Conservation (phyloP, 805 yeast genomes). For the Candida tallmaniae region DNA sequence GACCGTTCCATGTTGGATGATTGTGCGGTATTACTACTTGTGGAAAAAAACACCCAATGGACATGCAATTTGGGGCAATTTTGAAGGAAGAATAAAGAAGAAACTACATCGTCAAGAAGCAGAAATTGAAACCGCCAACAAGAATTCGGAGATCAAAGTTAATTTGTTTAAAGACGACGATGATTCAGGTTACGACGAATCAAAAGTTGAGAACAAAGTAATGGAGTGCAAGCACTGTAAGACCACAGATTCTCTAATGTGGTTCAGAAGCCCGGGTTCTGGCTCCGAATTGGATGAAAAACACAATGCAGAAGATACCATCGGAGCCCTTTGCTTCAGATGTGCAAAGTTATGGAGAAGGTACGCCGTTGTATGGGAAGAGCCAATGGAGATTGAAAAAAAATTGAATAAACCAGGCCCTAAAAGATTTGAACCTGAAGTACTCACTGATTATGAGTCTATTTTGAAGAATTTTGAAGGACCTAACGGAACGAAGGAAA, state of each 20-base stretch:
- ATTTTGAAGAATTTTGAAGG: conserved; percentile 48
- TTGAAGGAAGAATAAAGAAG: conserved; percentile 64
- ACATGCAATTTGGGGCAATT: conserved; percentile 75
- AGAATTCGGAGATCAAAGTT: conserved; percentile 16
- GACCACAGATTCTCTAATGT: conserved; percentile 49
- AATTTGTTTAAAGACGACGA: conserved; percentile 41
- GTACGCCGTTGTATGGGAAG: conserved; percentile 84
- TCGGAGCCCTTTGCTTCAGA: conserved; percentile 69
- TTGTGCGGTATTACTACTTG: conserved; percentile 81
- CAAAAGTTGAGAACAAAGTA: conserved; percentile 39
- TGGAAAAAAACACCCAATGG: conserved; percentile 90
- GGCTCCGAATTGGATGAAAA: conserved; percentile 21
- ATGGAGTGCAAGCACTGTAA: conserved; percentile 73
- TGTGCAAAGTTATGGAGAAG: conserved; percentile 92
- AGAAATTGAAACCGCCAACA: conserved; percentile 9
- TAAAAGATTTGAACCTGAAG: conserved; percentile 62
- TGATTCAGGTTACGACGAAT: conserved; percentile 64
- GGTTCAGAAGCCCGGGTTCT: conserved; percentile 70
- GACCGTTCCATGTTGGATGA: conserved; percentile 68
- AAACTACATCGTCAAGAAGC: conserved; percentile 21
- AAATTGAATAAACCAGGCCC: conserved; percentile 42
- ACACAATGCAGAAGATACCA: conserved; percentile 17
- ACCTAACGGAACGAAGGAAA: conserved; percentile 10
- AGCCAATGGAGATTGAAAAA: conserved; percentile 61
- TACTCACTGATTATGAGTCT: conserved; percentile 54